Evolutionary conservation across 2,329 filamentous ascomycete species (phyloP).

Genomic region (Orbilia ellipsospora): DNA sequence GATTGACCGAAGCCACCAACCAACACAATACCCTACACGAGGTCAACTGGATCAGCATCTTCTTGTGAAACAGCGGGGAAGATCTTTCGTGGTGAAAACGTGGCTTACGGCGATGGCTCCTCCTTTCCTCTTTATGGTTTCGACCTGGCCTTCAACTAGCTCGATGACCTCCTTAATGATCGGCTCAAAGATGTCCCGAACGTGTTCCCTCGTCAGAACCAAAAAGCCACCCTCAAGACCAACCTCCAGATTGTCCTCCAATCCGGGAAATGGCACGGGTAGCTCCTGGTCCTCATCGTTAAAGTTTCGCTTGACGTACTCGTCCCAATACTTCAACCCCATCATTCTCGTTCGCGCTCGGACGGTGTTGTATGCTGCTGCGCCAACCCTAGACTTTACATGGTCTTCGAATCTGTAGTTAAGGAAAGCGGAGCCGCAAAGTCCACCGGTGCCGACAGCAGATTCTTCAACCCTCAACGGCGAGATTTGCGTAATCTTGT

Average conservation of each 20-base stretch:
- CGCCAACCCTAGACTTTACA: slow-evolving; percentile 55
- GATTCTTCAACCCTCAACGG: slow-evolving; percentile 81
- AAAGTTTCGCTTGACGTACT: slow-evolving; percentile 86
- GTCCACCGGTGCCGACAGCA: slow-evolving; percentile 79
- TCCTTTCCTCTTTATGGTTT: slow-evolving; percentile 71
- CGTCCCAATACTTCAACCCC: slow-evolving; percentile 81
- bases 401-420: slow-evolving; percentile 77
- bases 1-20: slow-evolving; percentile 85
- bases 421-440: slow-evolving; percentile 75
- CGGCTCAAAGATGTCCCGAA: slow-evolving; percentile 75
- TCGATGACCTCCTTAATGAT: slow-evolving; percentile 78
- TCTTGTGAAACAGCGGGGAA: slow-evolving; percentile 13
- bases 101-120: slow-evolving; percentile 66
- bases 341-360: slow-evolving; percentile 61
- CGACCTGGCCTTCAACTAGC: slow-evolving; percentile 75
- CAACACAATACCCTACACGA: slow-evolving; percentile 75
- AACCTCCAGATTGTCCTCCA: slow-evolving; percentile 79
- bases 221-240: slow-evolving; percentile 81
- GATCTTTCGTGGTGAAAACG: slow-evolving; percentile 7
- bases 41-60: slow-evolving; percentile 36
- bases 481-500: slow-evolving; percentile 79
- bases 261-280: slow-evolving; percentile 80
- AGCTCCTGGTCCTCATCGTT: slow-evolving; percentile 81
- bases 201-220: slow-evolving; percentile 72
- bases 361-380: slow-evolving; percentile 48